Conservation (phyloP, 78 protist genomes). For the Protostelium mycophagum region DNA sequence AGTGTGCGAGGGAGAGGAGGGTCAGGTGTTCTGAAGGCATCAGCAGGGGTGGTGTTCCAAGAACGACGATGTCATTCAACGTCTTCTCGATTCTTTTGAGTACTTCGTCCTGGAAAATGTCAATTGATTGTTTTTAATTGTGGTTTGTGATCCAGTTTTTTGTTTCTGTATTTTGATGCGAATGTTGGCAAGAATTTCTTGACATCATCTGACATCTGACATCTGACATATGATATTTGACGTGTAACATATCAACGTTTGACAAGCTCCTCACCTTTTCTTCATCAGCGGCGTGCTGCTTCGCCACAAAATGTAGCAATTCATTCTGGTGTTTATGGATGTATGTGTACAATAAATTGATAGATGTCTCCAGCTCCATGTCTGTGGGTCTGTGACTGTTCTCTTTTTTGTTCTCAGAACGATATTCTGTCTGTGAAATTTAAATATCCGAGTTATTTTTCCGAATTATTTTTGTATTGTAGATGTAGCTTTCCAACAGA, state of each 20-base stretch:
- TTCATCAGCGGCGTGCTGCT: neutral
- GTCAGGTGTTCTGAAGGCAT: neutral
- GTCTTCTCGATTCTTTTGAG: neutral
- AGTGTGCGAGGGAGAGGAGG: neutral
- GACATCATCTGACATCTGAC: too few relatives aligned
- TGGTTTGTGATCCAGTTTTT: too few relatives aligned
- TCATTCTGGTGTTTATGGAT: neutral
- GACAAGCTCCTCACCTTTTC: neutral
- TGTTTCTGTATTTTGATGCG: too few relatives aligned
- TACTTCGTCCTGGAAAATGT: neutral
- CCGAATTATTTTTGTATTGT: too few relatives aligned
- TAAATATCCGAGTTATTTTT: too few relatives aligned
- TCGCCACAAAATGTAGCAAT: neutral
- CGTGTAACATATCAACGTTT: neutral
- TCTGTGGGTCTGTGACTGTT: neutral
- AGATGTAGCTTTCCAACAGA: too few relatives aligned
- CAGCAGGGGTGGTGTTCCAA: neutral
- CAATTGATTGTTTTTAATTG: too few relatives aligned
- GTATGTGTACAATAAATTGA: neutral
- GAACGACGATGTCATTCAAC: neutral
- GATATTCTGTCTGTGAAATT: too few relatives aligned
- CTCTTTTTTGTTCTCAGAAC: too few relatives aligned
- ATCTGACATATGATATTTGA: too few relatives aligned
- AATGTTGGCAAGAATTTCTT: too few relatives aligned
- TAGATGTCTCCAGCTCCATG: neutral